phyloP scores from a whole-genome alignment of 2,329 filamentous ascomycete genomes.

The Penicillium palitans region DNA sequence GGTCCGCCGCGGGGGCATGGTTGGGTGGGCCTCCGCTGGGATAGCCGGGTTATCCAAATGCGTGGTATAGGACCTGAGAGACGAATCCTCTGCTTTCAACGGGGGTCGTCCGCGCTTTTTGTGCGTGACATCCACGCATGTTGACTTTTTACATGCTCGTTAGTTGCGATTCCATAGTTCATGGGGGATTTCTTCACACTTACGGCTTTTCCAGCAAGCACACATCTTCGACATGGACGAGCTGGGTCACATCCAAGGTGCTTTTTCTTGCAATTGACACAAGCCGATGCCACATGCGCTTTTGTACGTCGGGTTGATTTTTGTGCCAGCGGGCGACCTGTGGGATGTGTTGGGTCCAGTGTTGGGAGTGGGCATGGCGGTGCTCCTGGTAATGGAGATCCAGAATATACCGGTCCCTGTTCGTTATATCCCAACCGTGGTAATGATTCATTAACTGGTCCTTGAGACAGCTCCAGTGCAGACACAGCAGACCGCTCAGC shows the following conservation, averaged over 20 bases:
- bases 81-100: slow-evolving; percentile 45
- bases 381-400: slow-evolving; percentile 18
- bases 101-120: slow-evolving; percentile 50
- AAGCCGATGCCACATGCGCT: slow-evolving; percentile 50
- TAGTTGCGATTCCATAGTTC: background rate
- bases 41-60: slow-evolving; percentile 30
- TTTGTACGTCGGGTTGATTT: slow-evolving; percentile 48
- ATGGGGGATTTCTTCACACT: slow-evolving; percentile 18
- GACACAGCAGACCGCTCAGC: slow-evolving; percentile 16
- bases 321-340: slow-evolving; percentile 33
- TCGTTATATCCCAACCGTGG: slow-evolving; percentile 23
- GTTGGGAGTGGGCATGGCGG: slow-evolving; percentile 29
- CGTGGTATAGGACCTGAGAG: slow-evolving; percentile 33
- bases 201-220: slow-evolving; percentile 49
- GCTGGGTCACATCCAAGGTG: slow-evolving; percentile 49
- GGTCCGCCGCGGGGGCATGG: slow-evolving; percentile 25
- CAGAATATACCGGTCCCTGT: slow-evolving; percentile 15
- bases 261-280: slow-evolving; percentile 52
- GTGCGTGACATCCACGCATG: slow-evolving; percentile 49
- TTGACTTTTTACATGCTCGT: slow-evolving; percentile 33
- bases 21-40: slow-evolving; percentile 29
- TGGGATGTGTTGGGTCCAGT: slow-evolving; percentile 24
- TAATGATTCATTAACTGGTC: slow-evolving; percentile 22
- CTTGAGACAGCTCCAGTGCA: slow-evolving; percentile 18
- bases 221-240: slow-evolving; percentile 48